Percentiles rank a stretch among this genome's conserved stretches.
These are phyloP conservation scores for Fusarium penzigii DNA, from an alignment of 2,329 filamentous ascomycete species.

Conservation along the genomic window DNA sequence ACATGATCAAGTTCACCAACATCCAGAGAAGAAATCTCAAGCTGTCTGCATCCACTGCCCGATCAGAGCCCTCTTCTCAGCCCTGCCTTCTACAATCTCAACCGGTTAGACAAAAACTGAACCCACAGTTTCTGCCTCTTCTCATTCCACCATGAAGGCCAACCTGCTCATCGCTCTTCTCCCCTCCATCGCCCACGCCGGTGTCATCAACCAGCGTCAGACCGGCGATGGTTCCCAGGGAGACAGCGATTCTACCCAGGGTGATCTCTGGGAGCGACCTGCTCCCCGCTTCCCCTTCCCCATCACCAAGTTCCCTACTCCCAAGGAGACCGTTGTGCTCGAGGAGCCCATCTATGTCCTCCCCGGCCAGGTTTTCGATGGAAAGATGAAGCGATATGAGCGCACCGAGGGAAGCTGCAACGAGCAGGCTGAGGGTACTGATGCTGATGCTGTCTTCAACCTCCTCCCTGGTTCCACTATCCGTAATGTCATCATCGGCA, in stretches of 20 bases:
- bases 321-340: conserved; percentile 30
- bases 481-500: conserved; percentile 41
- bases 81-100: background rate
- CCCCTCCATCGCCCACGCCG: conserved; percentile 16
- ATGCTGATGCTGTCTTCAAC: conserved; percentile 42
- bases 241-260: conserved; percentile 26
- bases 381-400: conserved; percentile 40
- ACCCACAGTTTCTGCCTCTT: background rate
- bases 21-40: background rate
- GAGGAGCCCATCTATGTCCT: conserved; percentile 33
- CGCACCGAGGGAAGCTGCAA: conserved; percentile 43
- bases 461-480: conserved; percentile 38
- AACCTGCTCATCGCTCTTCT: conserved; percentile 22
- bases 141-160: conserved; percentile 23
- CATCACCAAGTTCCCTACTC: conserved; percentile 30
- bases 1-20: background rate
- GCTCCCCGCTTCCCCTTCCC: conserved; percentile 33
- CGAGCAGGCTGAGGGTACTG: conserved; percentile 45
- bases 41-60: background rate
- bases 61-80: background rate
- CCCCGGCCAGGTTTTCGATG: conserved; percentile 35
- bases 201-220: conserved; percentile 15
- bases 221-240: conserved; percentile 28
- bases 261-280: conserved; percentile 27
- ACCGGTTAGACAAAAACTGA: background rate